Evolutionary conservation across 345 rosid species (phyloP), one percentile per base, ranked within the genome.

Genomic region (Boechera stricta): DNA sequence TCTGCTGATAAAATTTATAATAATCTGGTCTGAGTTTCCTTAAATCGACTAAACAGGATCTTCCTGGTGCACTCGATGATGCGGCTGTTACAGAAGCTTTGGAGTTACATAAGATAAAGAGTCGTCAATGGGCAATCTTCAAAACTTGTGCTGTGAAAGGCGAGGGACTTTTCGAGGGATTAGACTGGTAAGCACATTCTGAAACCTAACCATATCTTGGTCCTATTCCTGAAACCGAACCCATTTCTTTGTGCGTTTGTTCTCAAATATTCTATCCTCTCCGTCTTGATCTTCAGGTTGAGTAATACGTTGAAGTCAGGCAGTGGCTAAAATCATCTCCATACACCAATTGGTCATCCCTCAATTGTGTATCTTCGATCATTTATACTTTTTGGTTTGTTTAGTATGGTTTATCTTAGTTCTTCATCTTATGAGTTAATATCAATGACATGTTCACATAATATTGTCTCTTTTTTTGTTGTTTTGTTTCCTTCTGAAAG

Each of bases 111-210:
- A 88, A 88, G 82, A 81, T 86, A 18, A 88, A 88, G 82, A 86
- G 70, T 74, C 82, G 87, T 38, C 90, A 85, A 48, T 84, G 93
- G 90, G 81, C 87, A 60, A 88, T 87, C 54, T 88, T 88, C 72
- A 87, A 87, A 84, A 87, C 89, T 60, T 87, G 87, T 83, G 90
- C 90, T 29, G 70, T 80, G 4, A 87, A 86, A 69, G 90, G 89
- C 69, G 90, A 87, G 65, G 93, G 93, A 33, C 87, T 88, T 53
- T 84, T 80, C 67, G 89, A 88, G 76, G 93, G 90, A 53, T 72
- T 87, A 73, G 90, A 88, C 80, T 85, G 90, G 86, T 88, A 81
- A 71, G 73, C 59, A 65, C 38, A 10, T 21, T 56, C 9, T 33
- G 38, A 41, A 4, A 18, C 60, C 8, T 0, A 28, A 54, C 39